phyloP scores from a whole-genome alignment of 2,329 filamentous ascomycete genomes.

The Myotisia sp. region DNA sequence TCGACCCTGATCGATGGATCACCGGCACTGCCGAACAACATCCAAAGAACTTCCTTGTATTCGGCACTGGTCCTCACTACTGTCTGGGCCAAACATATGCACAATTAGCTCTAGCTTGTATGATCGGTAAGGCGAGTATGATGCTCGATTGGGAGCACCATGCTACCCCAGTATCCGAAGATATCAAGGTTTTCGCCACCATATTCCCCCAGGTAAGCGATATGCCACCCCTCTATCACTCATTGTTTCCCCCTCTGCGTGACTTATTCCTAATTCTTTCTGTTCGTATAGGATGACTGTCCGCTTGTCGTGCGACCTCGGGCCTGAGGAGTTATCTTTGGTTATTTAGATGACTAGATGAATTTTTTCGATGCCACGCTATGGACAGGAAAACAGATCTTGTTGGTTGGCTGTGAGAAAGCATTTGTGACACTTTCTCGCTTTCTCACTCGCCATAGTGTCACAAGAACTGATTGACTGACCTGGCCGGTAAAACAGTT shows the following conservation, averaged over 20 bases:
- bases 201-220: slow-evolving; percentile 93
- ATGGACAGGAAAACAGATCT: too few relatives aligned
- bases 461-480: too few relatives aligned
- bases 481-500: too few relatives aligned
- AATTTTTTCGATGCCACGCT: too few relatives aligned
- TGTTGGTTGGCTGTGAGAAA: too few relatives aligned
- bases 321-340: slow-evolving; percentile 18
- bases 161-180: slow-evolving; percentile 67
- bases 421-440: too few relatives aligned
- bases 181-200: slow-evolving; percentile 96
- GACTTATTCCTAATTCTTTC: background rate
- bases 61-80: slow-evolving; percentile 91
- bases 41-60: slow-evolving; percentile 93
- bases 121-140: slow-evolving; percentile 81
- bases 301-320: slow-evolving; percentile 54
- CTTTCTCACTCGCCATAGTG: too few relatives aligned
- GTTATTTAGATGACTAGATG: too few relatives aligned
- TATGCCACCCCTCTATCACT: too few relatives aligned
- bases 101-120: slow-evolving; percentile 70
- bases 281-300: slow-evolving; percentile 56
- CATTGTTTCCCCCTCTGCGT: slow-evolving; percentile 11
- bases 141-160: slow-evolving; percentile 82
- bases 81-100: slow-evolving; percentile 91
- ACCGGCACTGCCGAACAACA: slow-evolving; percentile 76
- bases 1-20: slow-evolving; percentile 85